Evolutionary conservation across 1,139 yeast species (phyloP).

Genomic region (Candida mesenterica): DNA sequence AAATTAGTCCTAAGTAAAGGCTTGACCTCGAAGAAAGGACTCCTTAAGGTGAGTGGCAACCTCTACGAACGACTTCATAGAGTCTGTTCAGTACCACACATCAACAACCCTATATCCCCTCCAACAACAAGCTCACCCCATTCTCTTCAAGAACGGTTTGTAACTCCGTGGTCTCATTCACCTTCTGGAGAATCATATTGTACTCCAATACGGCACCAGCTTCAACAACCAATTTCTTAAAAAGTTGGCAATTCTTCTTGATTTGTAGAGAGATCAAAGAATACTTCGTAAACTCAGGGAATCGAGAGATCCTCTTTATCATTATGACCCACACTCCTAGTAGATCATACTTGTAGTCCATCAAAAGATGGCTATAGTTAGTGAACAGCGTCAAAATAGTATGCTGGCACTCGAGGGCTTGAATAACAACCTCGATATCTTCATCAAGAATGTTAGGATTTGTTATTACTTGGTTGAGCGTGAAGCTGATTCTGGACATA

Average conservation of each 20-base stretch:
- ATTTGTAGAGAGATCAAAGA: neutral
- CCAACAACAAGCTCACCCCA: too few relatives aligned
- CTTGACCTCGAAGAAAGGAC: too few relatives aligned
- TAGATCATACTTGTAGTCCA: conserved; percentile 36
- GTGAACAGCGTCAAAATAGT: conserved; percentile 11
- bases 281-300: neutral
- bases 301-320: conserved; percentile 10
- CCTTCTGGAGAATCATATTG: neutral
- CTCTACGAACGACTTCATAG: too few relatives aligned
- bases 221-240: neutral
- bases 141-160: too few relatives aligned
- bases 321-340: conserved; percentile 28
- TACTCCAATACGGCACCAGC: neutral
- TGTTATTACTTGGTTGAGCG: conserved; percentile 29
- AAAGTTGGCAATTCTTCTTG: neutral
- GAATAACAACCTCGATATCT: conserved; percentile 15
- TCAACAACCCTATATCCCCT: too few relatives aligned
- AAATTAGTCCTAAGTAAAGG: too few relatives aligned
- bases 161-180: conserved; percentile 3
- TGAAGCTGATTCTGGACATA: conserved; percentile 28
- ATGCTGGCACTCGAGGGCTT: conserved; percentile 14
- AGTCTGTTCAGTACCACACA: too few relatives aligned
- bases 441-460: conserved; percentile 21
- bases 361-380: conserved; percentile 15
- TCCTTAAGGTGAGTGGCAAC: too few relatives aligned